phyloP scores from a whole-genome alignment of 805 yeast species.

The Yamadazyma ubonensis region DNA sequence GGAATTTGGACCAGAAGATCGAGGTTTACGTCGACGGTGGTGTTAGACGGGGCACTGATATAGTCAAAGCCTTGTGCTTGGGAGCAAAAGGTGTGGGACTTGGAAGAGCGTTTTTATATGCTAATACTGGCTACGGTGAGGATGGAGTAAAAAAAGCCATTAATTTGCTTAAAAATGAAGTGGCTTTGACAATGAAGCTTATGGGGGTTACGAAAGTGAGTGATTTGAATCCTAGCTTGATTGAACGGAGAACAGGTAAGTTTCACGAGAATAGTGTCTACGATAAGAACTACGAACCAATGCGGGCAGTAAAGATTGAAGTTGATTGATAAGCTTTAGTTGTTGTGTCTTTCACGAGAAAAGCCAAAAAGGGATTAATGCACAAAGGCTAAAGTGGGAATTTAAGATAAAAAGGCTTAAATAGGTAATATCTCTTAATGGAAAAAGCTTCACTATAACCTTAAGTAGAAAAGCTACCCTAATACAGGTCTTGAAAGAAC shows the following conservation, averaged over 20 bases:
- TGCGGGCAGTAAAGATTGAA: constrained; percentile 4
- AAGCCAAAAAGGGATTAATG: no score
- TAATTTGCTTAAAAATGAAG: constrained; percentile 64
- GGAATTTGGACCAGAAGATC: constrained; percentile 44
- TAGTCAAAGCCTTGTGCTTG: constrained; percentile 62
- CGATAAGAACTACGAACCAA: constrained; percentile 15
- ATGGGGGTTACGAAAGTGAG: constrained; percentile 65
- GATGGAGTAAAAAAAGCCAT: constrained; percentile 61
- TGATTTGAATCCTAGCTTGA: constrained; percentile 41
- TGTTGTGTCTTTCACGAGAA: no score
- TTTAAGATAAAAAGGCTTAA: no score
- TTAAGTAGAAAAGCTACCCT: no score
- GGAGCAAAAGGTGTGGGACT: constrained; percentile 73
- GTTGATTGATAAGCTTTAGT: no score
- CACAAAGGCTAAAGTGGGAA: no score
- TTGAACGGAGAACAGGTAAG: constrained; percentile 32
- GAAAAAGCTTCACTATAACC: no score
- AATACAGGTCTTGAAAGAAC: no score
- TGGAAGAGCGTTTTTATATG: constrained; percentile 66
- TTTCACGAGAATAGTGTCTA: constrained; percentile 15
- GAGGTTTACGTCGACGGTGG: constrained; percentile 70
- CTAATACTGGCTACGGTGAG: constrained; percentile 63
- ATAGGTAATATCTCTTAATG: no score
- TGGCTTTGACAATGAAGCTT: constrained; percentile 75
- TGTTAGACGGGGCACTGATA: constrained; percentile 65